A percentile compares a stretch with the other conserved stretches of the same genome.
These are phyloP conservation scores for Mycena maculata DNA, from an alignment of 768 basidiomycete genomes.

Conservation along the genomic window DNA sequence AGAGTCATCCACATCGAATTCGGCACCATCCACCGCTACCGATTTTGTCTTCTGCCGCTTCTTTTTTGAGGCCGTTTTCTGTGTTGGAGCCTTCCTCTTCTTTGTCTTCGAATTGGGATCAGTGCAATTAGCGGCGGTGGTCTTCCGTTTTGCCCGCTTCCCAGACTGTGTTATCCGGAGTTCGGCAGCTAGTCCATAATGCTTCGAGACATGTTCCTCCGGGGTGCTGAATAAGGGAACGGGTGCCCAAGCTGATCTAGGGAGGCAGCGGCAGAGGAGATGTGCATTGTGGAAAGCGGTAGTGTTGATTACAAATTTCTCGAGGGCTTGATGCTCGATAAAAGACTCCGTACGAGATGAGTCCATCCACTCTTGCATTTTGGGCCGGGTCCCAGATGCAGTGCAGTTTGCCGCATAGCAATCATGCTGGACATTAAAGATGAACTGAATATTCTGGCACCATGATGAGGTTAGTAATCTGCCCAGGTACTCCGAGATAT, in stretches of 20 bases:
- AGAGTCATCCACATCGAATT: neutral
- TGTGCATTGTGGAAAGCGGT: slow-evolving; percentile 41
- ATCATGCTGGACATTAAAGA: slow-evolving; percentile 41
- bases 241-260: slow-evolving; percentile 8
- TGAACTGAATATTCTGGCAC: slow-evolving; percentile 33
- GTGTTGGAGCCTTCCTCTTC: neutral
- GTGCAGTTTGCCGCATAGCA: slow-evolving; percentile 30
- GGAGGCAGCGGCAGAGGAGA: slow-evolving; percentile 34
- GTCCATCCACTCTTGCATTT: slow-evolving; percentile 31
- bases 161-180: neutral
- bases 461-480: neutral
- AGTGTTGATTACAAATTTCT: slow-evolving; percentile 37
- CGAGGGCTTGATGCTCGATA: slow-evolving; percentile 23
- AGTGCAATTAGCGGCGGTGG: neutral
- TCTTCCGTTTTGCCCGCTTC: neutral
- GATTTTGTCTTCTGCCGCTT: neutral
- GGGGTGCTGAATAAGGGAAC: neutral
- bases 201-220: neutral
- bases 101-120: neutral
- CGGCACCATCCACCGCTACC: neutral
- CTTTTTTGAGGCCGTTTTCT: neutral
- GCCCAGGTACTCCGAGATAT: neutral
- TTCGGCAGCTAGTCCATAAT: neutral
- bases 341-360: slow-evolving; percentile 10
- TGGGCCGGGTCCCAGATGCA: slow-evolving; percentile 9